Conservation (phyloP, 2,329 filamentous ascomycete genomes). For the Colletotrichum musicola region DNA sequence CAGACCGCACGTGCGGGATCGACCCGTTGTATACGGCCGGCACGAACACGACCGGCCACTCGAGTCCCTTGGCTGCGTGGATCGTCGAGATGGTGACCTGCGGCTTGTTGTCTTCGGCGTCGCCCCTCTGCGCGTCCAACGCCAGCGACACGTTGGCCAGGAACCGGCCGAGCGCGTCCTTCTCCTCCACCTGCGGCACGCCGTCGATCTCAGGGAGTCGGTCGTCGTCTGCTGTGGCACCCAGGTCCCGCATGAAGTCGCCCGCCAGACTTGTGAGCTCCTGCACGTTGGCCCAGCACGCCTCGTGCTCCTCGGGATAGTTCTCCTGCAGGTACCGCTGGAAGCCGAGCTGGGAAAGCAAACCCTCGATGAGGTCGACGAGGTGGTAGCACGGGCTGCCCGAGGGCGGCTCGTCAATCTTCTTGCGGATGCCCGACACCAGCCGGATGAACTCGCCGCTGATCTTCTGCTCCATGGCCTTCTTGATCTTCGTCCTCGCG, state of each 20-base stretch:
- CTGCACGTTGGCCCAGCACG: conserved; percentile 88
- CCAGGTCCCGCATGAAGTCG: conserved; percentile 71
- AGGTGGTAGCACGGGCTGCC: conserved; percentile 52
- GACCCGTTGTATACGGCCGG: conserved; percentile 90
- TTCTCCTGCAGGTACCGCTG: conserved; percentile 79
- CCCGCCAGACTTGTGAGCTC: conserved; percentile 85
- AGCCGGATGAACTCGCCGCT: conserved; percentile 63
- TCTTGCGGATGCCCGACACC: conserved; percentile 46
- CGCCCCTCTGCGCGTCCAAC: conserved; percentile 74
- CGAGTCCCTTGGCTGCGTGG: conserved; percentile 93
- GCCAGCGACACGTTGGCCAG: conserved; percentile 92
- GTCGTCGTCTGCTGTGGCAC: conserved; percentile 60
- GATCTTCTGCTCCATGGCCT: conserved; percentile 65
- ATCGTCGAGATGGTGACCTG: conserved; percentile 95
- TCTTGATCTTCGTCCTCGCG: conserved; percentile 63
- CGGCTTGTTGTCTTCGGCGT: conserved; percentile 67
- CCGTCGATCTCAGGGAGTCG: conserved; percentile 77
- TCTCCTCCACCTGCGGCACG: conserved; percentile 75
- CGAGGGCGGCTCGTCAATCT: conserved; percentile 46
- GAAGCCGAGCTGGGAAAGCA: conserved; percentile 77
- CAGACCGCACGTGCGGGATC: conserved; percentile 88
- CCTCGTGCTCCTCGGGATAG: conserved; percentile 80
- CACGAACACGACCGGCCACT: conserved; percentile 96
- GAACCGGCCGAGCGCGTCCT: conserved; percentile 77
- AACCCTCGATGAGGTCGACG: conserved; percentile 62